phyloP scores from a whole-genome alignment of 352 stramenopile species.

The Globisporangium takayamanum region DNA sequence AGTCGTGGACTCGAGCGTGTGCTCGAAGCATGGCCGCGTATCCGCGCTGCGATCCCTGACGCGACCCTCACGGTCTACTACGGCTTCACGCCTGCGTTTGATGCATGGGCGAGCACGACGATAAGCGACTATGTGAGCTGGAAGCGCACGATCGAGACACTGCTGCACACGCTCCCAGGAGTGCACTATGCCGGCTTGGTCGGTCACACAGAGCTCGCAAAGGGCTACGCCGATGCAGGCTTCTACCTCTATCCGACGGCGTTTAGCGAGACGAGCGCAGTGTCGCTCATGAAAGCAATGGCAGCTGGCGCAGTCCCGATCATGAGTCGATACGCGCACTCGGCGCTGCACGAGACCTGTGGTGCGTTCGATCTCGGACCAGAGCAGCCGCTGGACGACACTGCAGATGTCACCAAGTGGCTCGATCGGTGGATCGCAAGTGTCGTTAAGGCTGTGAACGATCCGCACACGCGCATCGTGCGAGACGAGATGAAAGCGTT shows the following conservation, averaged over 20 bases:
- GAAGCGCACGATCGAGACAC: slow-evolving; percentile 36
- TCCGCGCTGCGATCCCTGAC: slow-evolving; percentile 42
- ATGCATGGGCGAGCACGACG: slow-evolving; percentile 42
- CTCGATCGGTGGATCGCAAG: slow-evolving; percentile 41
- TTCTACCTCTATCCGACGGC: slow-evolving; percentile 90
- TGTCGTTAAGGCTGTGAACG: slow-evolving; percentile 34
- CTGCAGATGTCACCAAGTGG: slow-evolving; percentile 19
- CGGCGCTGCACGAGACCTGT: slow-evolving; percentile 60
- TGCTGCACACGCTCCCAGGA: slow-evolving; percentile 26
- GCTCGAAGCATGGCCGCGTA: slow-evolving; percentile 63
- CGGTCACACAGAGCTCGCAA: slow-evolving; percentile 59
- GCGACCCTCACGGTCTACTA: slow-evolving; percentile 85
- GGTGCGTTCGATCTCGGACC: slow-evolving; percentile 73
- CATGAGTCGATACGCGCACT: slow-evolving; percentile 66
- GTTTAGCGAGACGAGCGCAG: slow-evolving; percentile 88
- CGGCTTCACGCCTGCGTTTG: slow-evolving; percentile 77
- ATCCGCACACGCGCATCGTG: slow-evolving; percentile 20
- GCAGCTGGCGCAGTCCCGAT: slow-evolving; percentile 85
- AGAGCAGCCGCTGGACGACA: neutral
- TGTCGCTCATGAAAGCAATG: slow-evolving; percentile 92
- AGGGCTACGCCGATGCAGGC: slow-evolving; percentile 59
- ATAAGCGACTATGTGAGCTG: slow-evolving; percentile 56
- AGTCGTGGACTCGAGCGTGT: slow-evolving; percentile 69
- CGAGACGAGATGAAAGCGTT: slow-evolving; percentile 55
- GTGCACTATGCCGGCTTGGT: slow-evolving; percentile 80